Conservation (phyloP, 2,329 filamentous ascomycete genomes). For the Neofusicoccum umdonicola region DNA sequence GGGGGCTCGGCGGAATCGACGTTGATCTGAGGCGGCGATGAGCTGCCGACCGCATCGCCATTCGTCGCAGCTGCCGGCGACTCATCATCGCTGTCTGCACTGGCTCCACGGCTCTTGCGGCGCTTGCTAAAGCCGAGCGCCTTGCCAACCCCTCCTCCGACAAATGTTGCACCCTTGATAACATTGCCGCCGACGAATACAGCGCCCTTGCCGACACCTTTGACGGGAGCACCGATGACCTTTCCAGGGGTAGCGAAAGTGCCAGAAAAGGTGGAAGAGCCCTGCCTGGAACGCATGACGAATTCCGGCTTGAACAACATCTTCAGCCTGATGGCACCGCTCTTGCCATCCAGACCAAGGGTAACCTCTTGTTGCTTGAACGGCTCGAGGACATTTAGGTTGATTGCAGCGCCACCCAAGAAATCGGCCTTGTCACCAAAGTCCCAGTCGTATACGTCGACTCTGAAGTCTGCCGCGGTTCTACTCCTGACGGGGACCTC, state of each 20-base stretch:
- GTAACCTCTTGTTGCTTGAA: constrained; percentile 76
- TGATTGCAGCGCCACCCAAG: constrained; percentile 73
- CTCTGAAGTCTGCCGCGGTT: constrained; percentile 77
- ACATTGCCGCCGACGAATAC: constrained; percentile 73
- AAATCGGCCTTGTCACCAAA: constrained; percentile 93
- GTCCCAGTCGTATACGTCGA: constrained; percentile 92
- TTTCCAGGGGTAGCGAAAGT: constrained; percentile 85
- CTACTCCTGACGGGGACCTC: constrained; percentile 79
- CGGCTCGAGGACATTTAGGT: constrained; percentile 77
- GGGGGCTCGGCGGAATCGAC: constrained; percentile 25
- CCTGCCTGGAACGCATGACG: constrained; percentile 79
- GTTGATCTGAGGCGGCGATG: constrained; percentile 28
- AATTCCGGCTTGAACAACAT: constrained; percentile 93
- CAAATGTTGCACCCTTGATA: constrained; percentile 84
- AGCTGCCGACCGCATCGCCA: constrained; percentile 28
- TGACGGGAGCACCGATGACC: constrained; percentile 93
- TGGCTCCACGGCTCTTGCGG: constrained; percentile 58
- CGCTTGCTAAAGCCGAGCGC: constrained; percentile 34
- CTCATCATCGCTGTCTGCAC: constrained; percentile 42
- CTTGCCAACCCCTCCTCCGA: constrained; percentile 74
- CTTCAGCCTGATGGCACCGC: constrained; percentile 75
- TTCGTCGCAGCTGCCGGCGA: constrained; percentile 35
- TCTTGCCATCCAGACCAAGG: constrained; percentile 81
- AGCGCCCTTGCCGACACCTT: constrained; percentile 77
- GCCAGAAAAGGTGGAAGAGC: constrained; percentile 87